Base-by-base conservation (phyloP, 257 asterid genomes). In the Sherardia arvensis region DNA sequence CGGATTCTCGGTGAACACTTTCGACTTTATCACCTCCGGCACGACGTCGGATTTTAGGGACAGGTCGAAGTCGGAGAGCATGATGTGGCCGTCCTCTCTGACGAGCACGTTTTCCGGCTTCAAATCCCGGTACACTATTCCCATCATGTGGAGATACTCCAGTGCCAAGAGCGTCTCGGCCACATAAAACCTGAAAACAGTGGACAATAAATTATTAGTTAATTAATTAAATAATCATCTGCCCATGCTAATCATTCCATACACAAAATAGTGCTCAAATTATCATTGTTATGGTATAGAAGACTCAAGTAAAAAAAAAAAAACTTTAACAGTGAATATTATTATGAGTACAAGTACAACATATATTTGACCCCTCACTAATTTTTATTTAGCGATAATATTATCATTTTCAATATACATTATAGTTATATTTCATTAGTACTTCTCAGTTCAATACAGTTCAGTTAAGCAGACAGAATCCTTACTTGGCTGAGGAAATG, bases 21-120 rank as follows among this genome's bases (percentile, higher is more conserved):
- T 76, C 28, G 79, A 73, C 34, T 54, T 76, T 27, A 76, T 59
- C n/a, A 79, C 78, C 40, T 65, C 71, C 14, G 81, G 84, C 8
- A 79, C 73, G 4, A 71, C 81, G 8, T 79, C 84, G 11, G 78
- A 73, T 70, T 76, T 79, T 1, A 79, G 67, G 8, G 84, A 79
- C 3, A 79, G 84, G 71, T 79, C 84, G 62, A 79, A 79, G 71
- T 79, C 84, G 18, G 84, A 79, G 7, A 79, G 81, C 84, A 79
- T 79, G n/a, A 79, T 79, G 54, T 79, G 84, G 30, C 84, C 84
- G 66, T 79, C 81, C 73, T 74, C 81, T 68, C 84, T 62, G 6
- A 79, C 78, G 0, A 79, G 73, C 3, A 79, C 84, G 66, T 79
- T 79, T 76, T 79, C 84, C 66, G 84, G 84, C 70, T 79, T 79